Percentiles rank a stretch among this genome's conserved stretches.
These are phyloP conservation scores for Zygoascus hellenicus DNA, from an alignment of 1,139 yeast species.

Conservation along the genomic window DNA sequence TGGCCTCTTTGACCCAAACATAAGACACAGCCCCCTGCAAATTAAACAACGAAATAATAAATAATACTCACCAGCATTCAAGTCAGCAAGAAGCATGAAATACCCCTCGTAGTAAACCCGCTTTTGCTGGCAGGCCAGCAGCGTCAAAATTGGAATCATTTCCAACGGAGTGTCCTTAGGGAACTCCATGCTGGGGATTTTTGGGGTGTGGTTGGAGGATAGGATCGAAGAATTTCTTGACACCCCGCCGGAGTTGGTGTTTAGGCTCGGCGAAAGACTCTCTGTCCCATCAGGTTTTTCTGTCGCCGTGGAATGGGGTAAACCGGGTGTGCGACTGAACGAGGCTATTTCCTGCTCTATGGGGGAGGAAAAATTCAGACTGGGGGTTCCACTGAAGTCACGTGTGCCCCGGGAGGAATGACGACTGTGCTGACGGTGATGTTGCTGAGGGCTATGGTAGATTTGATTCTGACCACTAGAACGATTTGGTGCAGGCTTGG, in stretches of 20 bases:
- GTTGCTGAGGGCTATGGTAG: neutral
- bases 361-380: slow-evolving; percentile 7
- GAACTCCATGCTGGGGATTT: slow-evolving; percentile 18
- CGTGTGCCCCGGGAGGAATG: neutral
- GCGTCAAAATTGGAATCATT: slow-evolving; percentile 48
- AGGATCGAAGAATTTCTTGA: slow-evolving; percentile 8
- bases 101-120: slow-evolving; percentile 47
- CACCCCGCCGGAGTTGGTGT: slow-evolving; percentile 5
- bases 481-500: too few species aligned
- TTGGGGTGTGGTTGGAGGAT: neutral
- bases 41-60: too few species aligned
- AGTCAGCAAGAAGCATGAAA: slow-evolving; percentile 38
- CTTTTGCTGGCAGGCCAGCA: slow-evolving; percentile 47
- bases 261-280: neutral
- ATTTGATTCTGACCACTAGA: neutral
- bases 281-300: slow-evolving; percentile 1
- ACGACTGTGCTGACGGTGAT: neutral
- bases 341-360: slow-evolving; percentile 7
- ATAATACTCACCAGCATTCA: slow-evolving; percentile 28
- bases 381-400: slow-evolving; percentile 1
- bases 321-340: slow-evolving; percentile 3
- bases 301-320: slow-evolving; percentile 5
- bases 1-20: too few species aligned
- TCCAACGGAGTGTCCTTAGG: slow-evolving; percentile 43
- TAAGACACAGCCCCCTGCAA: too few species aligned